phyloP scores from a whole-genome alignment of 139 green algal species.

The Chlorella sp. region DNA sequence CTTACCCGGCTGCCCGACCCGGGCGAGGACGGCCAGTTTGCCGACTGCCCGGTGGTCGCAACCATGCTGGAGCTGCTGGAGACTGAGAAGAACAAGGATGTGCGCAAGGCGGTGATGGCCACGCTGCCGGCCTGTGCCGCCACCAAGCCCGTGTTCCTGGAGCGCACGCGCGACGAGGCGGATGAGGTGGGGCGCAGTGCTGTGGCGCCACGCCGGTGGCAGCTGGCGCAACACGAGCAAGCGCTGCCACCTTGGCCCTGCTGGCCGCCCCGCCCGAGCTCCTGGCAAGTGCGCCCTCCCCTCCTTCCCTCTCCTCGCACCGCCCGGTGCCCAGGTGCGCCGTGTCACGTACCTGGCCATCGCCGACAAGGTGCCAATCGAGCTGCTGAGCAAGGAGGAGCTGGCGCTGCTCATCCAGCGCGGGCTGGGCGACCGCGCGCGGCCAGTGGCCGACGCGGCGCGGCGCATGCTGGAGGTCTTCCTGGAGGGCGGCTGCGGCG shows the following conservation, averaged over 20 bases:
- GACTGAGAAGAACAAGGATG: constrained; percentile 66
- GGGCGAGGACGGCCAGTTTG: constrained; percentile 50
- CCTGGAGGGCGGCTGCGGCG: constrained; percentile 41
- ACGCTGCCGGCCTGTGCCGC: constrained; percentile 44
- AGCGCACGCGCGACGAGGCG: constrained; percentile 56
- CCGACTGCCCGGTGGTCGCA: constrained; percentile 43
- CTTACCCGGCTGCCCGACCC: constrained; percentile 58
- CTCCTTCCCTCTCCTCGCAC: not conserved
- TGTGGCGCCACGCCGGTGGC: not conserved
- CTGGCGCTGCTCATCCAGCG: constrained; percentile 39
- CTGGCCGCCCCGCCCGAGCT: not conserved
- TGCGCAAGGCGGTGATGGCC: constrained; percentile 61
- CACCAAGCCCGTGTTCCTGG: constrained; percentile 46
- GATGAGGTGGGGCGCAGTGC: constrained; percentile 52
- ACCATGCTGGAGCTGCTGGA: constrained; percentile 51
- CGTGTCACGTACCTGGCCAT: constrained; percentile 53
- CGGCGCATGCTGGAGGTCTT: constrained; percentile 43
- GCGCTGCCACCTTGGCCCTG: not conserved
- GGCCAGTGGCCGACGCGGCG: constrained; percentile 27
- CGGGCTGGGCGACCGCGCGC: constrained; percentile 55
- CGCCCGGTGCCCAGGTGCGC: constrained; percentile 21
- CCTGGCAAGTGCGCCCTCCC: not conserved
- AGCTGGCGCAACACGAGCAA: no score
- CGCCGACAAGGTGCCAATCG: constrained; percentile 41
- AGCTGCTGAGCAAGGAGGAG: constrained; percentile 28